Evolutionary conservation across 176 grass and related monocot genomes (phyloP).

Genomic region (Avena atlantica): DNA sequence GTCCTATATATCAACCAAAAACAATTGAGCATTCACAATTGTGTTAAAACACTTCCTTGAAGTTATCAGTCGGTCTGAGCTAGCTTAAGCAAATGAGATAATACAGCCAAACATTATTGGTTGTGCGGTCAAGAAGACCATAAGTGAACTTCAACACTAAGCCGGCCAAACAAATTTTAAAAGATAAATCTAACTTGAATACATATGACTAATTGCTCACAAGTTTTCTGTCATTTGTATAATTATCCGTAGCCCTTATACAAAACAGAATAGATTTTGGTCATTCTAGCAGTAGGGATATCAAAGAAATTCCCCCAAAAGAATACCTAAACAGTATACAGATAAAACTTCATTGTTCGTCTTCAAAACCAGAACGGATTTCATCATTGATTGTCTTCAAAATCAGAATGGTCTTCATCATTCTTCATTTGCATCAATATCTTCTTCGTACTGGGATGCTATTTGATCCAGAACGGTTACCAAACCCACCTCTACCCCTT

Average conservation of each 20-base stretch:
- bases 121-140: too few relatives aligned
- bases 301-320: constrained; percentile 42
- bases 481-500: constrained; percentile 64
- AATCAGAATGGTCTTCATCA: constrained; percentile 38
- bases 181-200: not conserved
- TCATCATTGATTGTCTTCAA: not conserved
- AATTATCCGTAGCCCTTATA: not conserved
- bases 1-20: too few relatives aligned
- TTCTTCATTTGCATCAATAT: constrained; percentile 39
- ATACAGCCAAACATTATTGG: too few relatives aligned
- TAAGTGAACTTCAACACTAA: not conserved
- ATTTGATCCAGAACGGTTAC: constrained; percentile 72
- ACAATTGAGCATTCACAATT: too few relatives aligned
- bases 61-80: too few relatives aligned
- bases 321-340: constrained; percentile 48
- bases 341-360: not conserved
- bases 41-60: too few relatives aligned
- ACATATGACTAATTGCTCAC: not conserved
- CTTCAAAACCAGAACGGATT: constrained; percentile 40
- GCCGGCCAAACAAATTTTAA: not conserved
- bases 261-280: constrained; percentile 4
- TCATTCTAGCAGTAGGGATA: constrained; percentile 1
- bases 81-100: too few relatives aligned
- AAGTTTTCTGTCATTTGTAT: constrained; percentile 2
- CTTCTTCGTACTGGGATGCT: constrained; percentile 52